Evolutionary conservation across 2,329 filamentous ascomycete genomes (phyloP).

Genomic region (Aspergillus nomiae): DNA sequence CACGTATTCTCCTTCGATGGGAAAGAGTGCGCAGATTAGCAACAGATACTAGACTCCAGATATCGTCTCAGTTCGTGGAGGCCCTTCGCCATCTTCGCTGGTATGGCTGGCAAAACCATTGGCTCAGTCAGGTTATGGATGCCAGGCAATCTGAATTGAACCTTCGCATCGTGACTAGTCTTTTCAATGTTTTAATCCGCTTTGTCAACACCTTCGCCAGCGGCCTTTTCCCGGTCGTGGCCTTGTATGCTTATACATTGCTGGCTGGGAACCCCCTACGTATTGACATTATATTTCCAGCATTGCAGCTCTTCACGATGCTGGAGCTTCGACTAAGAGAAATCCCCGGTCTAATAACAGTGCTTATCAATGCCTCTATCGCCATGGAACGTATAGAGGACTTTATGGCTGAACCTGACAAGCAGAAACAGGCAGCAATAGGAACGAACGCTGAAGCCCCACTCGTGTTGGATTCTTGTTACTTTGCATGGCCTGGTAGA

Average conservation of each 20-base stretch:
- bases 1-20: constrained; percentile 65
- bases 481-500: constrained; percentile 78
- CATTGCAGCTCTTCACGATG: constrained; percentile 76
- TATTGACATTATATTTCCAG: constrained; percentile 84
- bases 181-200: constrained; percentile 65
- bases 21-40: constrained; percentile 71
- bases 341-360: constrained; percentile 73
- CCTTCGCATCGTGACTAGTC: constrained; percentile 63
- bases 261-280: constrained; percentile 68
- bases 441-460: constrained; percentile 29
- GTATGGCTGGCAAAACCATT: constrained; percentile 80
- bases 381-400: constrained; percentile 78
- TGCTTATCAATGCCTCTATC: constrained; percentile 78
- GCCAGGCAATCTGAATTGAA: constrained; percentile 69
- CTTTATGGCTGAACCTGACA: constrained; percentile 85
- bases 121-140: constrained; percentile 70
- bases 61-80: constrained; percentile 83
- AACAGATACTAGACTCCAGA: constrained; percentile 76
- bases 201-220: constrained; percentile 72
- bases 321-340: constrained; percentile 73
- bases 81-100: constrained; percentile 77
- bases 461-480: constrained; percentile 59
- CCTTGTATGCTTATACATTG: constrained; percentile 79
- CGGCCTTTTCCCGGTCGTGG: constrained; percentile 75
- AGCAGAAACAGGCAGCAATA: constrained; percentile 63